Evolutionary conservation across 1,284 basidiomycete species (phyloP).

Genomic region (Quambalaria eucalypti): DNA sequence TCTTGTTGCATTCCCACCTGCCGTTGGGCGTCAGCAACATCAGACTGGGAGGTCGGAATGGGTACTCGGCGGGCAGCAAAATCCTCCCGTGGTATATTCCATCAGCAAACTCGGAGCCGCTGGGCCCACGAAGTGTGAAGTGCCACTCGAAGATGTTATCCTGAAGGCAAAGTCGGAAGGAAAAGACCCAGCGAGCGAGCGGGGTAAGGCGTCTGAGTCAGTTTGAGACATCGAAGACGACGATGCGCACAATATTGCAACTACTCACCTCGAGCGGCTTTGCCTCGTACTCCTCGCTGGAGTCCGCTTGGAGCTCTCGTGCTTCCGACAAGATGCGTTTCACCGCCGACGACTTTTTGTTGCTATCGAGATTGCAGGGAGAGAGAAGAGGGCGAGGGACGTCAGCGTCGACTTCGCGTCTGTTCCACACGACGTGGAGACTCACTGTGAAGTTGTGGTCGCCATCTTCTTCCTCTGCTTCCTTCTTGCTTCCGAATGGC

Average conservation of each 20-base stretch:
- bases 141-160: conserved; percentile 69
- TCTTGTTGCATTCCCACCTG: conserved; percentile 86
- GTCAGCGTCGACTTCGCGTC: no score
- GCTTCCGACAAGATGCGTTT: conserved; percentile 97
- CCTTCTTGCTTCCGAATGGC: no score
- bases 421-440: no score
- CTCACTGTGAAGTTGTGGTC: no score
- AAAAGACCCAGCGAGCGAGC: conserved; percentile 3
- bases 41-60: conserved; percentile 84
- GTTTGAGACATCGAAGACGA: no score
- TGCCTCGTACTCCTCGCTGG: conserved; percentile 71
- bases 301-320: conserved; percentile 70
- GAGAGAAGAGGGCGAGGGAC: no score
- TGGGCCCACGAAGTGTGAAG: conserved; percentile 80
- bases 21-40: conserved; percentile 92
- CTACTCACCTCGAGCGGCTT: conserved; percentile 71
- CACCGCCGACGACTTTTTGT: conserved; percentile 61
- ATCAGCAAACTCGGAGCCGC: conserved; percentile 39
- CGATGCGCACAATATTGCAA: no score
- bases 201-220: not conserved
- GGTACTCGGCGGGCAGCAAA: conserved; percentile 80
- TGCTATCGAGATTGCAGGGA: no score
- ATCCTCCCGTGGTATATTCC: conserved; percentile 79
- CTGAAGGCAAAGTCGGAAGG: conserved; percentile 4
- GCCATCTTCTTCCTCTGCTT: no score